phyloP scores from a whole-genome alignment of 257 asterid species.

The Coffea canephora region DNA sequence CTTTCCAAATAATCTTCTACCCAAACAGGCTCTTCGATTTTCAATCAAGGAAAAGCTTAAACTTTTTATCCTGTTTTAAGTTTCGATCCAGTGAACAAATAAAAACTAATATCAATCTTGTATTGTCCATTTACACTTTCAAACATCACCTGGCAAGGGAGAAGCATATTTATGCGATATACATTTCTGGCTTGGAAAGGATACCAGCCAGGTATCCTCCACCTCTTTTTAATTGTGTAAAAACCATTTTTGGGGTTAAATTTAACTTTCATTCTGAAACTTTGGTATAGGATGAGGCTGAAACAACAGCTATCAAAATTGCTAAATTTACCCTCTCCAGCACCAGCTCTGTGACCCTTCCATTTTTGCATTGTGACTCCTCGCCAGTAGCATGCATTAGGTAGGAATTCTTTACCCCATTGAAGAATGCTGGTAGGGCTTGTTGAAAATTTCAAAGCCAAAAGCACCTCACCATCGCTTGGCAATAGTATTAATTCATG shows the following conservation, averaged over 20 bases:
- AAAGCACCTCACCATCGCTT: no score
- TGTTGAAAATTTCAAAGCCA: no score
- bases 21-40: background rate
- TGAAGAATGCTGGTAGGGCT: no score
- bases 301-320: slow-evolving; percentile 91
- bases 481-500: no score
- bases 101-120: background rate
- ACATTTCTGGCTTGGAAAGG: slow-evolving; percentile 98
- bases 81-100: background rate
- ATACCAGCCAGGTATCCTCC: slow-evolving; percentile 86
- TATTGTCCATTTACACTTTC: slow-evolving; percentile 24
- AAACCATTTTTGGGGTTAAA: background rate
- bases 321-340: slow-evolving; percentile 47
- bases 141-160: slow-evolving; percentile 92
- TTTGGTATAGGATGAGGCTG: slow-evolving; percentile 80
- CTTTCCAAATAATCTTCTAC: no score
- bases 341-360: no score
- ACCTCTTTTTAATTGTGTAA: slow-evolving; percentile 2
- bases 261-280: background rate
- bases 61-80: background rate
- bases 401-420: no score
- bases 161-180: slow-evolving; percentile 90
- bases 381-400: no score
- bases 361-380: no score
- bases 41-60: background rate